Base-by-base conservation (phyloP, 306 rosid genomes). In the Alnus rubra region DNA sequence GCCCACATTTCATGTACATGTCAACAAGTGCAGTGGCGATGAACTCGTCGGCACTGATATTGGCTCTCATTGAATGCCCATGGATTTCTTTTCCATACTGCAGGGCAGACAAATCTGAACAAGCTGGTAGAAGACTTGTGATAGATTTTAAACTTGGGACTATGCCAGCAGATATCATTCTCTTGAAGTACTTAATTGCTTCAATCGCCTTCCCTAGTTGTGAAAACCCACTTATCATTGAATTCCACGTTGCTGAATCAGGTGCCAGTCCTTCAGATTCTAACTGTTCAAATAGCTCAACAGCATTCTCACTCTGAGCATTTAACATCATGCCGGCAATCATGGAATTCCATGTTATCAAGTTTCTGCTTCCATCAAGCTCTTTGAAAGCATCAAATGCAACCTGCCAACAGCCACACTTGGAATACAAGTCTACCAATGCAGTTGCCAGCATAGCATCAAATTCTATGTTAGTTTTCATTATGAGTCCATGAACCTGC, bases 241-340 rank as follows among this genome's bases (percentile, higher is more conserved):
- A 85, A 79, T 87, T 91, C 95, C 98, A 91, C 2, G 92, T 93
- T 39, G 88, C 91, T 44, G 90, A 85, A 90, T 93, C 95, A 42
- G 93, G 90, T 65, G 79, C 64, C 58, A 91, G n/a, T 69, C 86
- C 89, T 72, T 87, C 89, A 49, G 50, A 49, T 73, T 79, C 81
- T 70, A 91, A 37, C 75, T 72, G 71, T 70, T 79, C 70, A 77
- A 93, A 90, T 63, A 93, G 69, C 39, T 74, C 78, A 67, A 87
- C 79, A 1, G 93, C 91, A 68, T 48, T 80, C 76, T 86, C 90
- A 74, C 81, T 39, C 77, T 86, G 88, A 4, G 67, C 81, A 78
- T 88, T 89, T 75, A 86, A 64, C 91, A 93, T 84, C 94, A 93
- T 85, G 54, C 97, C 94, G 0, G 90, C 79, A 78, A 93, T 89